A percentile compares a stretch with the other conserved stretches of the same genome.
phyloP scores from a whole-genome alignment of 306 rosid genomes.

The Cicer cuneatum region DNA sequence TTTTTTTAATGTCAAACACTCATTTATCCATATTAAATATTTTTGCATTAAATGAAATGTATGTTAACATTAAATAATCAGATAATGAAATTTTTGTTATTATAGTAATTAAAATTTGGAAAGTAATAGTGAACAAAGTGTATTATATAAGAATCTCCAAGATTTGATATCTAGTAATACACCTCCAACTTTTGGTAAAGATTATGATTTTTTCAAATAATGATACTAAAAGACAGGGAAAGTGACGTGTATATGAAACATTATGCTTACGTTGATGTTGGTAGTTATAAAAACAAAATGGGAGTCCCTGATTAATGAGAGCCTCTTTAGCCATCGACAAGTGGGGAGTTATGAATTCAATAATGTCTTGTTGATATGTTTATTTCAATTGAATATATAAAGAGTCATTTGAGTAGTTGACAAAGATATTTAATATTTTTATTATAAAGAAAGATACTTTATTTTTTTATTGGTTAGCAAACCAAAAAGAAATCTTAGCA shows the following conservation, averaged over 20 bases:
- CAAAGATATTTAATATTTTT: neutral
- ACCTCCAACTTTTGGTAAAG: neutral
- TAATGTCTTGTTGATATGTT: neutral
- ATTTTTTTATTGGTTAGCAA: no score
- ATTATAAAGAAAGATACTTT: neutral
- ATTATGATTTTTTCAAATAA: neutral
- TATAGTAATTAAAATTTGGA: no score
- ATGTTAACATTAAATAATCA: no score
- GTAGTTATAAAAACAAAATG: neutral
- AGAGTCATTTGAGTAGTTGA: neutral
- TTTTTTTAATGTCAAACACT: no score
- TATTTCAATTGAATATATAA: no score
- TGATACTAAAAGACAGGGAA: neutral
- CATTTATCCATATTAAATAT: no score
- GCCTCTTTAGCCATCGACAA: neutral
- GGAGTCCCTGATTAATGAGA: neutral
- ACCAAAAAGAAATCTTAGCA: no score
- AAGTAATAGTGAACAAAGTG: no score
- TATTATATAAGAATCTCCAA: no score
- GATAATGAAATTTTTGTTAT: no score
- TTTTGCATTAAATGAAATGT: no score
- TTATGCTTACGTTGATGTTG: conserved; percentile 51
- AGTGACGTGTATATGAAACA: conserved; percentile 23
- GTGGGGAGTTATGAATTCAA: neutral
- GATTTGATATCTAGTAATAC: neutral